Base-by-base conservation (phyloP, 2,329 filamentous ascomycete species). In the Thelonectria blattea region DNA sequence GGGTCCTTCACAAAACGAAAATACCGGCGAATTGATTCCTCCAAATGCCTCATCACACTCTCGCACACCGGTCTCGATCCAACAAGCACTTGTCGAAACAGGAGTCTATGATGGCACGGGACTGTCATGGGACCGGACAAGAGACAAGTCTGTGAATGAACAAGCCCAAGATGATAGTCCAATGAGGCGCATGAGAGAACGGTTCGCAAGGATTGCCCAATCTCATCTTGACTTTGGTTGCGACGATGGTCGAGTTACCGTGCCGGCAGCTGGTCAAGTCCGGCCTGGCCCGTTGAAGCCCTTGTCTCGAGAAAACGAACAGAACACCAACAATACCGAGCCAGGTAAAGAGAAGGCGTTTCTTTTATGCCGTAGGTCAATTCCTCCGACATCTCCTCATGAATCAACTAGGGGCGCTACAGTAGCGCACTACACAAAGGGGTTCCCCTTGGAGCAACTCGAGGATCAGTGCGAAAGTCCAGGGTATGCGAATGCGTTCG, bases 191-290 rank as follows among this genome's bases (percentile, higher is more conserved):
- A n/a, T 18, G 3, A 14, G 12, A 8, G 10, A 14, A 12, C 18
- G 24, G n/a, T n/a, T 18, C 24, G 5, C 30, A 27, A 41, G 22
- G 22, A 30, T 2, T 30, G 11, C 17, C n/a, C n/a, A 24, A 3
- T 12, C n/a, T 14, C 15, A 37, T 18, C 27, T 15, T 8, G 11
- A 15, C 15, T 20, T 53, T 22, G 17, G n/a, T 34, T 68, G 68
- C 41, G 34, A 68, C 39, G 65, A 72, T 47, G 65, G 68, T 18
- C 63, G 65, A 2, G 50, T 62, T 7, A 67, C 68, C 61, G 63
- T 65, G 5, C 53, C 64, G 43, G 45, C 7, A 18, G 37, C 22
- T 34, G 48, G 47, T 42, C 39, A n/a, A 5, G 42, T 10, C 14
- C 41, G 22, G 12, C 17, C 5, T 20, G 7, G 20, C 17, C 27